Evolutionary conservation across 2,329 filamentous ascomycete genomes (phyloP).

Genomic region (Ophiocordyceps camponoti-floridani): DNA sequence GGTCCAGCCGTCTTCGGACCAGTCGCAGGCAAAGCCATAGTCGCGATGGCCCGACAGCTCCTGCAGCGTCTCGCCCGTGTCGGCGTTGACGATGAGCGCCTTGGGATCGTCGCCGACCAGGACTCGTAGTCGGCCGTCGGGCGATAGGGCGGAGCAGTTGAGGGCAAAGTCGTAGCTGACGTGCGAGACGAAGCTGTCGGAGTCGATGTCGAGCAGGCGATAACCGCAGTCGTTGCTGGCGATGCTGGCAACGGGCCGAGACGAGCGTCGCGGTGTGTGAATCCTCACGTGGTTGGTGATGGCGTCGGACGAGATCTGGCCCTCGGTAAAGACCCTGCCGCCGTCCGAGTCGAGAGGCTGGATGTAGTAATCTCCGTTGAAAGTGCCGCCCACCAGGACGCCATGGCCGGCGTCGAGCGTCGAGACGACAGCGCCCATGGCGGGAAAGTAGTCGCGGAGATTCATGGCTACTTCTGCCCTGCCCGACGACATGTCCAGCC

Average conservation of each 20-base stretch:
- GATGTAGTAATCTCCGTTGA: constrained; percentile 36
- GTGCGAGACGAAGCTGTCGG: constrained; percentile 38
- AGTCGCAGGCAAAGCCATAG: constrained; percentile 61
- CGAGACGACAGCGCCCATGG: constrained; percentile 24
- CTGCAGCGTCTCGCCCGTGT: constrained; percentile 40
- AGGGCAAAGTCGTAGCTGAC: constrained; percentile 39
- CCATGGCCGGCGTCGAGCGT: constrained; percentile 33
- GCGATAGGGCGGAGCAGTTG: constrained; percentile 57
- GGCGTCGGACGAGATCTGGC: constrained; percentile 29
- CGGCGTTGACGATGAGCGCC: constrained; percentile 50
- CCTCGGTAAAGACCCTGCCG: constrained; percentile 14
- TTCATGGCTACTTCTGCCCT: constrained; percentile 25
- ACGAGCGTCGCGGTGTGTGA: constrained; percentile 31
- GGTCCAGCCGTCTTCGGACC: constrained; percentile 60
- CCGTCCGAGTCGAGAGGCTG: constrained; percentile 24
- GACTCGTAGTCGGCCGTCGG: constrained; percentile 51
- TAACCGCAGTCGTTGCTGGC: constrained; percentile 44
- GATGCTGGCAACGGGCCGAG: constrained; percentile 36
- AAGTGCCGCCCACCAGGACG: constrained; percentile 40
- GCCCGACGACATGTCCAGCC: constrained; percentile 32
- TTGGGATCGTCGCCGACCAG: constrained; percentile 53
- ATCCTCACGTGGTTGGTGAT: constrained; percentile 51
- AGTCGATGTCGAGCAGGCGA: constrained; percentile 38
- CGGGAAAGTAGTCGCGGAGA: constrained; percentile 16
- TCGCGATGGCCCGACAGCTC: constrained; percentile 47